These are phyloP conservation scores for Rhododendron henanense DNA, from an alignment of 148 eudicot species.

Conservation along the genomic window DNA sequence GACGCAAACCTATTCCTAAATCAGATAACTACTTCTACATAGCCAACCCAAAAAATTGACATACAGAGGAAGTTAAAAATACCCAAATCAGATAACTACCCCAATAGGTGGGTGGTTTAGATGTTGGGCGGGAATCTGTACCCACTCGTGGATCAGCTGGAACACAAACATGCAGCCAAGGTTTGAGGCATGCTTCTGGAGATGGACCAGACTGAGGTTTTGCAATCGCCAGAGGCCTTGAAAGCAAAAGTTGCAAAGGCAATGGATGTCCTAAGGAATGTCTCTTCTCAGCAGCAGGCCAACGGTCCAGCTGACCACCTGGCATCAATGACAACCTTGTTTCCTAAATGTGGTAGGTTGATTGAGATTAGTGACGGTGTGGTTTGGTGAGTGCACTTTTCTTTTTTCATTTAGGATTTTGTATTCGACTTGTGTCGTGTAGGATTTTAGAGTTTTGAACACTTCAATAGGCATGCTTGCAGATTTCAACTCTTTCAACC, in stretches of 20 bases:
- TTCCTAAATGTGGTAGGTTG: constrained; percentile 9
- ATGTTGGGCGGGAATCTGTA: constrained; percentile 73
- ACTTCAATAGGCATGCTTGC: too few species aligned
- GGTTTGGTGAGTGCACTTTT: neutral
- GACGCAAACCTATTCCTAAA: too few species aligned
- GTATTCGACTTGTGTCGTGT: neutral
- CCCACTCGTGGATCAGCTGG: constrained; percentile 71
- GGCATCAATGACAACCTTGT: constrained; percentile 50
- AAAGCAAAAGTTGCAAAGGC: constrained; percentile 78
- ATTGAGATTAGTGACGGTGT: neutral
- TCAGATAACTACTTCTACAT: too few species aligned
- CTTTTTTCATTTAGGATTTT: neutral
- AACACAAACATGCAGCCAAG: constrained; percentile 67
- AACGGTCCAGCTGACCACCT: constrained; percentile 51
- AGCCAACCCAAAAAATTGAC: too few species aligned
- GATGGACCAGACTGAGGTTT: constrained; percentile 78
- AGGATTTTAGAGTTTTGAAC: neutral
- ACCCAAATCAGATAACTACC: too few species aligned
- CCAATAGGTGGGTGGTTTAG: constrained; percentile 23
- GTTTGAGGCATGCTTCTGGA: constrained; percentile 80
- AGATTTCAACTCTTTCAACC: too few species aligned
- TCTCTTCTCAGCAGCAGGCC: constrained; percentile 42
- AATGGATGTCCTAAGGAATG: constrained; percentile 65
- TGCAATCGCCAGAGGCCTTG: constrained; percentile 68
- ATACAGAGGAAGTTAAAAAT: too few species aligned